Percentiles rank a stretch among this genome's conserved stretches.
Conservation (phyloP, 2,329 filamentous ascomycete genomes). For the Microascus cirrosus region DNA sequence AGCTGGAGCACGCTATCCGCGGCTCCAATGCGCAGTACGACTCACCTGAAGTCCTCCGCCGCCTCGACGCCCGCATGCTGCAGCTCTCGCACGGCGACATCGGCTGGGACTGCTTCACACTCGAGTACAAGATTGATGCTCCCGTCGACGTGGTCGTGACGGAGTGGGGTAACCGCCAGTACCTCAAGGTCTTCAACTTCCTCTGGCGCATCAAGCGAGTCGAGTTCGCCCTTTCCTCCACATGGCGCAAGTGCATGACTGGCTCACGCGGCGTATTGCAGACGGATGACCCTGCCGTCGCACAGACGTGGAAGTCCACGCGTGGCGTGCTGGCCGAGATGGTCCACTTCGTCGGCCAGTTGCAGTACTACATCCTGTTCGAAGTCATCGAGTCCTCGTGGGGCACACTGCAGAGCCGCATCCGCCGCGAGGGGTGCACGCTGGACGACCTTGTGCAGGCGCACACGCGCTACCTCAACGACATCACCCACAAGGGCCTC, state of each 20-base stretch:
- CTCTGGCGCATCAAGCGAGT: conserved; percentile 97
- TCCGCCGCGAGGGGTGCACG: conserved; percentile 77
- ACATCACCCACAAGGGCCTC: conserved; percentile 92
- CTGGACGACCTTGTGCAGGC: conserved; percentile 91
- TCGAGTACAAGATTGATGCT: conserved; percentile 96
- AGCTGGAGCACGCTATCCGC: conserved; percentile 92
- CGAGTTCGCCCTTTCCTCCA: conserved; percentile 82
- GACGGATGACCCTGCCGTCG: conserved; percentile 56
- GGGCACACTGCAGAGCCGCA: conserved; percentile 75
- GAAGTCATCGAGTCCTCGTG: conserved; percentile 96
- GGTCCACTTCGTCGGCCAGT: conserved; percentile 94
- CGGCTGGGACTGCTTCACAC: conserved; percentile 97
- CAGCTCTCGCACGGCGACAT: conserved; percentile 95
- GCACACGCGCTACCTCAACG: conserved; percentile 80
- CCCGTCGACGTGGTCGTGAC: conserved; percentile 96
- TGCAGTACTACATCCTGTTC: conserved; percentile 98
- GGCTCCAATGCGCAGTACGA: conserved; percentile 97
- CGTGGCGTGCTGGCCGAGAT: conserved; percentile 88
- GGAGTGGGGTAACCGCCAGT: conserved; percentile 89
- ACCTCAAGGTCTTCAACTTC: conserved; percentile 98
- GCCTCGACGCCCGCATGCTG: conserved; percentile 95
- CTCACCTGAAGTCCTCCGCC: conserved; percentile 76
- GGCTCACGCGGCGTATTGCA: conserved; percentile 84
- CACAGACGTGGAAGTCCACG: conserved; percentile 79
- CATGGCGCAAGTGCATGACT: conserved; percentile 94